Evolutionary conservation across 345 rosid genomes (phyloP).

Genomic region (Eucalyptus regnans): DNA sequence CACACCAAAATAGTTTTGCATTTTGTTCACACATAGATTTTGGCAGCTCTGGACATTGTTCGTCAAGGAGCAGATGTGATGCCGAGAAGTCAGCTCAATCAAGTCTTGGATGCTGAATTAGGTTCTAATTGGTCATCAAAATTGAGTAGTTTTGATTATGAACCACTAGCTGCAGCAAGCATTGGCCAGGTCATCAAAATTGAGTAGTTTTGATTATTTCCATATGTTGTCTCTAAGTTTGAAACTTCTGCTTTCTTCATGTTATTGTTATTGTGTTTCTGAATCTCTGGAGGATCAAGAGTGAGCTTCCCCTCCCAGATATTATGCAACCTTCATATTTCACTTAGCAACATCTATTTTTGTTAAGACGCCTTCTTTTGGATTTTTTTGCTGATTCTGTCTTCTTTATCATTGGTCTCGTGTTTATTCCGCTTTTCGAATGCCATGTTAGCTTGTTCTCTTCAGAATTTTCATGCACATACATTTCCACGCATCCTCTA

Average conservation of each 20-base stretch:
- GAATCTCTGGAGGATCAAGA: neutral
- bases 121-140: conserved; percentile 78
- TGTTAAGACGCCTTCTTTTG: neutral
- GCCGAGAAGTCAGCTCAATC: conserved; percentile 90
- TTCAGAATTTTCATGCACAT: neutral
- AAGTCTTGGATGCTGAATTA: conserved; percentile 76
- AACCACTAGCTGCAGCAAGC: conserved; percentile 95
- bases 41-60: conserved; percentile 91
- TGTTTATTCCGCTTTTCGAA: neutral
- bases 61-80: conserved; percentile 99
- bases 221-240: neutral
- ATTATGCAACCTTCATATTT: neutral
- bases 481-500: neutral
- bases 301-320: neutral
- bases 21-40: conserved; percentile 33
- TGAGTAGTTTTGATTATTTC: neutral
- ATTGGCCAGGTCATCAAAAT: conserved; percentile 73
- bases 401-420: neutral
- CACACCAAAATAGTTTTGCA: neutral
- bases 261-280: neutral
- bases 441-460: neutral
- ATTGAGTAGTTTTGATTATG: conserved; percentile 84
- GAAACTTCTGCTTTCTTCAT: neutral
- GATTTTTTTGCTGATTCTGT: neutral
- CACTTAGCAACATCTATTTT: neutral